Conservation (phyloP, 2,329 filamentous ascomycete genomes). For the Septoria linicola region DNA sequence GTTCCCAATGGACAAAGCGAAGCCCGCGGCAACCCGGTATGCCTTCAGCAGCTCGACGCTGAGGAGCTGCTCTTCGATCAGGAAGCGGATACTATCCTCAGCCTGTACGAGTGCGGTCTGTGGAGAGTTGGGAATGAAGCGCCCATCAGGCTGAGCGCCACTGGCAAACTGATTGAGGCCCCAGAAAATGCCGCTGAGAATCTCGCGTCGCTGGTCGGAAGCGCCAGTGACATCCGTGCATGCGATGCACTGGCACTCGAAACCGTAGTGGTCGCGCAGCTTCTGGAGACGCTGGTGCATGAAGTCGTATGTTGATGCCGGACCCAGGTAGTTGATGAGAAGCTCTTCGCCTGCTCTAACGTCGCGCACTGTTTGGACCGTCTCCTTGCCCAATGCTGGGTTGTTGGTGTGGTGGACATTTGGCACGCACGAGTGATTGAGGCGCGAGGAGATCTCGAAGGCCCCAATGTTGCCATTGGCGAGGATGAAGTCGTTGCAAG, state of each 20-base stretch:
- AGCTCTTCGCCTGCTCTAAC: constrained; percentile 36
- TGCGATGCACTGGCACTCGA: constrained; percentile 32
- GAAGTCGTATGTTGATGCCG: constrained; percentile 6
- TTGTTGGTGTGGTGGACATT: constrained; percentile 30
- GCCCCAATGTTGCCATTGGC: constrained; percentile 19
- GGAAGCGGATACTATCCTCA: constrained; percentile 68
- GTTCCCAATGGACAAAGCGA: constrained; percentile 16
- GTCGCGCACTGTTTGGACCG: constrained; percentile 32
- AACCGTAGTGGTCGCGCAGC: constrained; percentile 30
- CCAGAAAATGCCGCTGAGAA: constrained; percentile 16
- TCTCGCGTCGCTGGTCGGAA: constrained; percentile 24
- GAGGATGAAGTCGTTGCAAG: constrained; percentile 30
- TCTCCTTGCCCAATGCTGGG: constrained; percentile 18
- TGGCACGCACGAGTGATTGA: constrained; percentile 34
- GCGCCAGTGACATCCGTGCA: constrained; percentile 26
- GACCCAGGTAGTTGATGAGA: constrained; percentile 17
- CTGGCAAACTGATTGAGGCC: constrained; percentile 21
- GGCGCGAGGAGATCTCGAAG: constrained; percentile 21
- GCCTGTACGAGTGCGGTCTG: constrained; percentile 19
- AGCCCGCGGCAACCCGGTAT: constrained; percentile 26
- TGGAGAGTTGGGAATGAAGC: constrained; percentile 18
- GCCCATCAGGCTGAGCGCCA: constrained; percentile 8
- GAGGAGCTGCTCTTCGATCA: constrained; percentile 83
- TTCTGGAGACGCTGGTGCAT: constrained; percentile 19
- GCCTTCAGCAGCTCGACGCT: constrained; percentile 28